Conservation (phyloP, 306 rosid genomes). For the Echinosophora koreensis region DNA sequence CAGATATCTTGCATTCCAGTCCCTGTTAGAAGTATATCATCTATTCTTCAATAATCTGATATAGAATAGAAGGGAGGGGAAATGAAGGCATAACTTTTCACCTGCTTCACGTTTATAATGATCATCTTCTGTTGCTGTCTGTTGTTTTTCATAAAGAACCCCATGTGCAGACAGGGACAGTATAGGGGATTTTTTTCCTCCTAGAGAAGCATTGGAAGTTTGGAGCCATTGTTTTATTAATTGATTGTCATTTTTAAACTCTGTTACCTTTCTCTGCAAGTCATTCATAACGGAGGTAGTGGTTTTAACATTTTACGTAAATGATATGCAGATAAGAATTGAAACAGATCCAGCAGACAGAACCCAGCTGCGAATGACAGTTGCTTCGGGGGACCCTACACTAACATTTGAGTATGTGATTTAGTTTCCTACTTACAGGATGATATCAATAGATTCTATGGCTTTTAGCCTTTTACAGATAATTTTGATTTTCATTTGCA, state of each 20-base stretch:
- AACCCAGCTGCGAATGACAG: slow-evolving; percentile 97
- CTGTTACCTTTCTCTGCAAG: not conserved
- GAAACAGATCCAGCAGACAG: slow-evolving; percentile 99
- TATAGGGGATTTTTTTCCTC: not conserved
- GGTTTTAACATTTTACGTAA: slow-evolving; percentile 40
- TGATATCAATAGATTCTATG: slow-evolving; percentile 1
- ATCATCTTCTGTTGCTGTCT: slow-evolving; percentile 2
- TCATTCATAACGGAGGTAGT: slow-evolving; percentile 6
- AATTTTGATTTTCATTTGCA: slow-evolving; percentile 52
- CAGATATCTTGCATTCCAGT: slow-evolving; percentile 24
- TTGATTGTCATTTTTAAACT: slow-evolving; percentile 5
- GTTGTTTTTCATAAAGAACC: slow-evolving; percentile 30
- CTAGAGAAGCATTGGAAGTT: slow-evolving; percentile 30
- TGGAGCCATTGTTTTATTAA: not conserved
- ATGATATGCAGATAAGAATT: slow-evolving; percentile 71
- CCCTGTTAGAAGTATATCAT: slow-evolving; percentile 2
- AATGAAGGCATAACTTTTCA: slow-evolving; percentile 28
- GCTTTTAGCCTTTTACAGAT: not conserved
- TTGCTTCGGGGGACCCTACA: slow-evolving; percentile 94
- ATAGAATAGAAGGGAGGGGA: slow-evolving; percentile 10
- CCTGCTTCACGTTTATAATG: slow-evolving; percentile 16
- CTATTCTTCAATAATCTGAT: slow-evolving; percentile 20
- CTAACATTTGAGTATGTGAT: slow-evolving; percentile 86
- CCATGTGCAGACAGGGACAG: slow-evolving; percentile 1
- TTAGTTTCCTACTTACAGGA: slow-evolving; percentile 15